These are phyloP conservation scores for Pachyrhizus erosus DNA, from an alignment of 306 rosid genomes.

Conservation along the genomic window DNA sequence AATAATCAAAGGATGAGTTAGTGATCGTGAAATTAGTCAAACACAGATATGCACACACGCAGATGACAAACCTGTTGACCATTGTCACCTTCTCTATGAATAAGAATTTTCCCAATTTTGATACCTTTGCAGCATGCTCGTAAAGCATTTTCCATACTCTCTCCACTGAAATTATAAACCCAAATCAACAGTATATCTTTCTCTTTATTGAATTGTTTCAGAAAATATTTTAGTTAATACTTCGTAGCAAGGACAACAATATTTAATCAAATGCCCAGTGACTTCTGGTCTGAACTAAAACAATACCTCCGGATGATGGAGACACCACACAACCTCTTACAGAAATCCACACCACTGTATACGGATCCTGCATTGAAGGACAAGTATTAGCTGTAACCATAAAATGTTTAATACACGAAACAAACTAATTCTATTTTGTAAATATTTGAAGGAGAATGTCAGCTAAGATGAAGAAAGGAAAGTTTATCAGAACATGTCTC, in stretches of 20 bases:
- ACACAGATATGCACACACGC: conserved; percentile 15
- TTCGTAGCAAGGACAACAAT: conserved; percentile 35
- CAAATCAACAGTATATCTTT: neutral
- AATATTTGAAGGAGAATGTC: conserved; percentile 12
- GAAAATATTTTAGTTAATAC: conserved; percentile 4
- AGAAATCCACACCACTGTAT: conserved; percentile 95
- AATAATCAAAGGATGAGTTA: conserved; percentile 41
- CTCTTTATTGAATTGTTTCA: conserved; percentile 19
- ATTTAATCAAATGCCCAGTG: conserved; percentile 15
- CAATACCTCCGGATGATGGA: conserved; percentile 93
- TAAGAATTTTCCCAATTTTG: conserved; percentile 98
- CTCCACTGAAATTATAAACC: conserved; percentile 69
- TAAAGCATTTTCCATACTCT: conserved; percentile 99
- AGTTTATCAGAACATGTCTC: neutral
- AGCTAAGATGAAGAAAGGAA: conserved; percentile 13
- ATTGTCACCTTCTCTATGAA: conserved; percentile 99
- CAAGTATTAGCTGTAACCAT: conserved; percentile 34
- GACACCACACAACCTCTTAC: conserved; percentile 97
- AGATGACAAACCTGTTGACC: conserved; percentile 86
- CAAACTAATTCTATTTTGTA: neutral
- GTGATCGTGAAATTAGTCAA: conserved; percentile 31
- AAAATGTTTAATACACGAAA: neutral
- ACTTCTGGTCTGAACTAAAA: conserved; percentile 31
- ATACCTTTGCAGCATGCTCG: conserved; percentile 99
- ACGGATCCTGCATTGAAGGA: conserved; percentile 72